phyloP scores from a whole-genome alignment of 176 grass and related monocot species.

The Raddia guianensis region DNA sequence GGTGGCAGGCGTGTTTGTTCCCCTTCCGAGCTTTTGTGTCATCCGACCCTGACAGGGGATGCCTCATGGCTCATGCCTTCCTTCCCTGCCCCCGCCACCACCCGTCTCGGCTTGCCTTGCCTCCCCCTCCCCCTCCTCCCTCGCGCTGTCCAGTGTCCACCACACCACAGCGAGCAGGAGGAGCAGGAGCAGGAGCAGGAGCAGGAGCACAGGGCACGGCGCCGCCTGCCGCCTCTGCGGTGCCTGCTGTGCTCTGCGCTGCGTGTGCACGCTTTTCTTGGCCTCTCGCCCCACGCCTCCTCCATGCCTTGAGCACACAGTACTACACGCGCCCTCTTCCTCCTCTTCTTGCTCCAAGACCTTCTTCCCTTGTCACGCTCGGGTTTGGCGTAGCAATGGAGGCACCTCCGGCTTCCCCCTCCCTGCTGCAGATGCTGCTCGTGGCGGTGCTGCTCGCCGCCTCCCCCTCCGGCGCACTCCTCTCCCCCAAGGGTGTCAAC shows the following conservation, averaged over 20 bases:
- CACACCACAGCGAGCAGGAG: too few relatives aligned
- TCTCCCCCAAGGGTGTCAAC: constrained; percentile 95
- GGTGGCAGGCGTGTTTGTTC: constrained; percentile 84
- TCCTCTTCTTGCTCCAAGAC: not conserved
- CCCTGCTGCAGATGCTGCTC: not conserved
- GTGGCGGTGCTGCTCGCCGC: constrained; percentile 28
- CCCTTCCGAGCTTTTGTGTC: constrained; percentile 59
- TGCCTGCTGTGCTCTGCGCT: constrained; percentile 38
- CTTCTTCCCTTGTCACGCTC: not conserved
- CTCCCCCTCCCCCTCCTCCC: too few relatives aligned
- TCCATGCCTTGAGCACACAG: constrained; percentile 46
- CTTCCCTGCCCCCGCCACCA: constrained; percentile 10
- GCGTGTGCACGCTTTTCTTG: constrained; percentile 56
- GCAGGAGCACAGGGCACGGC: constrained; percentile 24
- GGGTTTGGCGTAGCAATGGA: constrained; percentile 36
- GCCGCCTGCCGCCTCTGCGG: constrained; percentile 36
- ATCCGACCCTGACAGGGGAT: constrained; percentile 36
- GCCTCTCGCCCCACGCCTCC: constrained; percentile 41
- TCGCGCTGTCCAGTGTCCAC: not conserved
- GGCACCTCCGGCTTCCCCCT: not conserved
- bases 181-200: not conserved
- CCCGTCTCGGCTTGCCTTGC: constrained; percentile 26
- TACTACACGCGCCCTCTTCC: constrained; percentile 31
- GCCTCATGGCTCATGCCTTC: not conserved
- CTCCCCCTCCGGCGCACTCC: constrained; percentile 47